Evolutionary conservation across 371 early-diverging fungal species (phyloP), one percentile per base, ranked within the genome.

Genomic region (Batkoa obscura): DNA sequence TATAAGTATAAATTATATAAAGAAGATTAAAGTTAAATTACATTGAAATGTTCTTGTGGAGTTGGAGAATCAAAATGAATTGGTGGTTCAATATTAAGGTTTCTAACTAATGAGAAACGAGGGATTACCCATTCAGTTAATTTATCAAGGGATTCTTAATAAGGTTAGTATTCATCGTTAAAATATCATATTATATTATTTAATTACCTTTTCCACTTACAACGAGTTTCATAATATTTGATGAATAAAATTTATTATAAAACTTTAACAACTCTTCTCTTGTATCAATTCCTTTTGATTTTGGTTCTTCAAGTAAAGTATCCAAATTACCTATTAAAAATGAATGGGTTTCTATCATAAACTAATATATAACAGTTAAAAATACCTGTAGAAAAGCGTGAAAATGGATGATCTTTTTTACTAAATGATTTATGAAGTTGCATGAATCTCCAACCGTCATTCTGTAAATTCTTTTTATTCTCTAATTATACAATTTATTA

Each of bases 151-250:
- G 91, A 74, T 62, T 94, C 90, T 76, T 57, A 1, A 34, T n/a
- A 31, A 23, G 17, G 33, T n/a, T 43, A 46, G 31, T 55, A 48
- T 43, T 32, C 34, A 42, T 43, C 42, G 47, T 3, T 34, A 43
- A 47, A 15, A 17, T 12, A 23, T 4, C 13, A 43, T 37, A 30
- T 5, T 0, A 10, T 32, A 43, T 3, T 3, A 52, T 9, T 34
- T 31, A 34, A 1, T 54, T 71, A 81, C 84, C 85, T 69, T 82
- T 74, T 8, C 97, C 97, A 23, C 88, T 66, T 23, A 96, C 75
- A 45, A 84, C 88, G n/a, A 93, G 72, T 62, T 83, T 84, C 95
- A 94, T 96, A 37, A 90, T 82, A 62, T 94, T 90, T 15, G 94
- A 83, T 33, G 90, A 89, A 64, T 96, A 96, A 66, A 87, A 88